A percentile compares a stretch with the other conserved stretches of the same genome.
phyloP scores from a whole-genome alignment of 768 basidiomycete species.

The Suillus sp. region DNA sequence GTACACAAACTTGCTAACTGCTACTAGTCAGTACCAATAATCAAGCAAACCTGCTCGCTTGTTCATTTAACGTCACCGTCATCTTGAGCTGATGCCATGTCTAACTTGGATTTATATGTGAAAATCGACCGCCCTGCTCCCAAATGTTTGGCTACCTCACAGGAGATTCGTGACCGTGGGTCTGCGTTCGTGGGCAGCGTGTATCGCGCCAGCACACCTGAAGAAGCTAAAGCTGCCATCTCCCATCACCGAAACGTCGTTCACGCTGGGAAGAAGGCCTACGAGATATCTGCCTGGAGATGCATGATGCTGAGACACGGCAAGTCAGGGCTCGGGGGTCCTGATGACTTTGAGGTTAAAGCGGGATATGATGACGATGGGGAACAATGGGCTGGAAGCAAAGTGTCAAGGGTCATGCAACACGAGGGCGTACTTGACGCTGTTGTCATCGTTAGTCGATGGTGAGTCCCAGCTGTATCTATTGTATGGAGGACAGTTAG shows the following conservation, averaged over 20 bases:
- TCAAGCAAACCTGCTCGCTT: slow-evolving; percentile 1
- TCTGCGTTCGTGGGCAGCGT: slow-evolving; percentile 72
- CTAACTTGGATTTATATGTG: slow-evolving; percentile 58
- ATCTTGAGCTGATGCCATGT: slow-evolving; percentile 17
- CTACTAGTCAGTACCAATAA: neutral
- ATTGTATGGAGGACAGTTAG: no score
- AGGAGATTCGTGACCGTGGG: slow-evolving; percentile 74
- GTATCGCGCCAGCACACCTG: slow-evolving; percentile 53
- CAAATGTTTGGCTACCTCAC: slow-evolving; percentile 56
- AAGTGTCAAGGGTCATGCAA: slow-evolving; percentile 68
- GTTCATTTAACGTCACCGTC: slow-evolving; percentile 4
- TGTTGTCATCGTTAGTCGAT: slow-evolving; percentile 77
- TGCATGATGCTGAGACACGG: slow-evolving; percentile 72
- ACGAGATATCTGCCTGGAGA: slow-evolving; percentile 80
- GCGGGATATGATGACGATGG: slow-evolving; percentile 74
- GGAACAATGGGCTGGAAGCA: slow-evolving; percentile 70
- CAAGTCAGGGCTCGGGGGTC: slow-evolving; percentile 63
- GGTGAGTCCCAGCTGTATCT: slow-evolving; percentile 45
- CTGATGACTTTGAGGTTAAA: slow-evolving; percentile 73
- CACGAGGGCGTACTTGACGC: slow-evolving; percentile 73
- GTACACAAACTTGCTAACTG: slow-evolving; percentile 4
- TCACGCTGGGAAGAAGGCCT: slow-evolving; percentile 60
- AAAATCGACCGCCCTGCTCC: slow-evolving; percentile 42
- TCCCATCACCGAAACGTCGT: slow-evolving; percentile 57
- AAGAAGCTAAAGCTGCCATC: slow-evolving; percentile 51